Conservation (phyloP, 2,329 filamentous ascomycete species). For the Neoscytalidium dimidiatum region DNA sequence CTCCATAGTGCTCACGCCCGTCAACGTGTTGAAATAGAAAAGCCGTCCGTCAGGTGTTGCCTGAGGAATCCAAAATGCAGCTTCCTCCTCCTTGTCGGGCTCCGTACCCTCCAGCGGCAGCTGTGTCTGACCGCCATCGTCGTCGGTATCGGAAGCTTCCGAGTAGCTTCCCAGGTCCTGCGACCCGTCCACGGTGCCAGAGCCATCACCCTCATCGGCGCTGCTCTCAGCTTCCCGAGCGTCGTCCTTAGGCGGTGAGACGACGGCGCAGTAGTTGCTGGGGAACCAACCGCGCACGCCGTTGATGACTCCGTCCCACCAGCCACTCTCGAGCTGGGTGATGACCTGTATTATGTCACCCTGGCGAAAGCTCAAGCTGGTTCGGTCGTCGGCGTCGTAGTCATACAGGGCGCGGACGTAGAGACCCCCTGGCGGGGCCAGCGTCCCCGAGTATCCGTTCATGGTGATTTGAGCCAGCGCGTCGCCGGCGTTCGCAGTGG, state of each 20-base stretch:
- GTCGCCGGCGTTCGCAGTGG: conserved; percentile 22
- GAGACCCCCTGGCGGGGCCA: conserved; percentile 60
- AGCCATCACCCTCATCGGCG: conserved; percentile 43
- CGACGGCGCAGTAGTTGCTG: conserved; percentile 94
- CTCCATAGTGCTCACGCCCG: conserved; percentile 92
- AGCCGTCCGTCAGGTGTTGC: conserved; percentile 89
- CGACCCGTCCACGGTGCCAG: conserved; percentile 25
- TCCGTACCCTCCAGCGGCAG: conserved; percentile 70
- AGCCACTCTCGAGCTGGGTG: conserved; percentile 95
- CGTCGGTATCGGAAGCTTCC: conserved; percentile 57
- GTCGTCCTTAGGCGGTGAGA: conserved; percentile 74
- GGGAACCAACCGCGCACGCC: conserved; percentile 98
- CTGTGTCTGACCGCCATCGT: conserved; percentile 44
- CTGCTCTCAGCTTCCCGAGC: conserved; percentile 56
- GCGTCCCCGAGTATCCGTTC: conserved; percentile 53
- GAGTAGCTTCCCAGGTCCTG: conserved; percentile 65
- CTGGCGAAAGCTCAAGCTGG: conserved; percentile 93
- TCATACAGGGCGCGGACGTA: conserved; percentile 96
- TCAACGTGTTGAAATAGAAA: conserved; percentile 98
- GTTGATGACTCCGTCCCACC: conserved; percentile 99
- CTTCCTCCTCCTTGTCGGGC: conserved; percentile 72
- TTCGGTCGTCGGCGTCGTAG: conserved; percentile 96
- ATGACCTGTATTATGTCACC: conserved; percentile 98
- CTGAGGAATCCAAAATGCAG: conserved; percentile 98
- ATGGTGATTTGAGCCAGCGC: conserved; percentile 35